Evolutionary conservation across 306 rosid genomes (phyloP), one percentile per base, ranked within the genome.

Genomic region (Casuarina equisetifolia): DNA sequence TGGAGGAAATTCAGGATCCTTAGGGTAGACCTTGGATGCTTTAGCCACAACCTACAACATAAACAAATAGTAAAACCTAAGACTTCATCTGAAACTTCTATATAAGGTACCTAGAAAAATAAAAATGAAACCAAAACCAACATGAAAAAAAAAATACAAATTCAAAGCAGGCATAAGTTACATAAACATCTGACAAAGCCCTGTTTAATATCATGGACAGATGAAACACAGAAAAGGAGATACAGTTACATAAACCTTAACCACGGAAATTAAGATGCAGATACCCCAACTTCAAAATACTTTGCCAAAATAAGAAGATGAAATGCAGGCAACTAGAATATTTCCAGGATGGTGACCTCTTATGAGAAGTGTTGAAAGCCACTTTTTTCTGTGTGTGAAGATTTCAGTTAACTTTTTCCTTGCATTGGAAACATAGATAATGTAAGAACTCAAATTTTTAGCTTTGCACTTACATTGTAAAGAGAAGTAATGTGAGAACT

Each of bases 1-100:
- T 19, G 87, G 75, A 63, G 99, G 99, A 83, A 91, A 92, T 70
- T 95, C 99, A 55, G 99, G 97, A 87, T 95, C 99, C 85, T 88
- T 92, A 46, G 97, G 97, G 84, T 87, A 84, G 54, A 84, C 84
- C 76, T 73, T 77, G 58, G 87, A 77, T 73, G 86, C 78, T 86
- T 91, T 91, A 61, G 79, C 90, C 64, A 84, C 89, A 82, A 85
- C 87, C 99, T 95, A 79, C 70, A 70, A 52, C 46, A 79, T 15
- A 46, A 70, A 76, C 5, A 25, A 25, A 52, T 32, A 35, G n/a
- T 15, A 15, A 59, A 5, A 36, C 40, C 8, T 19, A 17, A 68
- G 63, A 69, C 35, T 52, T 46, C 48, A 35, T 20, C 54, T 9
- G n/a, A 15, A 17, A 7, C 8, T 57, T 57, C 25, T 39, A 11